A percentile compares a stretch with the other conserved stretches of the same genome.
Evolutionary conservation across 1,139 yeast genomes (phyloP).

Genomic region (Kodamaea sp.): DNA sequence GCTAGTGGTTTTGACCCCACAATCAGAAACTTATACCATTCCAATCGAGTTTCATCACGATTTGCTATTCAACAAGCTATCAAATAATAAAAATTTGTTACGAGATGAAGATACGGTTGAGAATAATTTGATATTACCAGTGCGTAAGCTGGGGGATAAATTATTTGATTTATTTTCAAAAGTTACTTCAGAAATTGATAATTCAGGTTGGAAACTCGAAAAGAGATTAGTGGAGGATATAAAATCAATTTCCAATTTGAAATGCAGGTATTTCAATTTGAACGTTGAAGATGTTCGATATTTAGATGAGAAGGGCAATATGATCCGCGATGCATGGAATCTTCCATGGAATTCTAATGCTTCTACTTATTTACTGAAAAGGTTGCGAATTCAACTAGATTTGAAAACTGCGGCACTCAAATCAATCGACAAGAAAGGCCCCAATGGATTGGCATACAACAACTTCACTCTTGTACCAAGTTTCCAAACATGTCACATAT

Average conservation of each 20-base stretch:
- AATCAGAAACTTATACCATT: constrained; percentile 16
- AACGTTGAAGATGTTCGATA: constrained; percentile 15
- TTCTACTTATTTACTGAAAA: neutral
- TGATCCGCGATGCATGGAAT: no score
- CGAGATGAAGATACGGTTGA: constrained; percentile 26
- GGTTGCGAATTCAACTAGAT: constrained; percentile 8
- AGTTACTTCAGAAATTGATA: neutral
- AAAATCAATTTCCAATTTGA: constrained; percentile 25
- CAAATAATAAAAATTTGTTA: constrained; percentile 8
- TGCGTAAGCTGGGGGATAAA: constrained; percentile 11
- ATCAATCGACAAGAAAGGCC: neutral
- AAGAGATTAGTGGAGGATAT: constrained; percentile 30
- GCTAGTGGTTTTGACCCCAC: constrained; percentile 18
- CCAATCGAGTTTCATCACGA: constrained; percentile 24
- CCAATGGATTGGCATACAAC: constrained; percentile 11
- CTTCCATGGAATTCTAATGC: no score
- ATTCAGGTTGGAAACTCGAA: constrained; percentile 20
- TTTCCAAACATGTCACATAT: constrained; percentile 23
- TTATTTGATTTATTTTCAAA: neutral
- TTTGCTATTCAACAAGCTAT: constrained; percentile 15
- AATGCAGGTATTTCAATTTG: constrained; percentile 29
- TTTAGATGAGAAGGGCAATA: neutral
- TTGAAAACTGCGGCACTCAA: constrained; percentile 6
- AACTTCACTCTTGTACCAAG: constrained; percentile 21
- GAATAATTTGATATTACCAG: constrained; percentile 22